Conservation (phyloP, 2,329 filamentous ascomycete genomes). For the Fusarium burgessii region DNA sequence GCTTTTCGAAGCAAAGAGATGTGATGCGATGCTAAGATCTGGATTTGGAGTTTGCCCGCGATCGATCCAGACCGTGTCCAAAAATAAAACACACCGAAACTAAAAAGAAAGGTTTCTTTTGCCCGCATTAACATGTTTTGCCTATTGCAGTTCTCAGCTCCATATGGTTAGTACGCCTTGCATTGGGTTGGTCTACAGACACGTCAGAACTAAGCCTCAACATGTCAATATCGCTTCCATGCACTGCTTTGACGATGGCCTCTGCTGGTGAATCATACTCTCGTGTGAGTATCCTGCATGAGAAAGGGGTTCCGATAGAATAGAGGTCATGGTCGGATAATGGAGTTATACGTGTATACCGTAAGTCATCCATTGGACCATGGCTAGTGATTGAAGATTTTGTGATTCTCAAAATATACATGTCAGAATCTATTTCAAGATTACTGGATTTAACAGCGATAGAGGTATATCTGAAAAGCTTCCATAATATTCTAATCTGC, state of each 20-base stretch:
- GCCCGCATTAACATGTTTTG: background rate
- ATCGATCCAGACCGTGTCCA: slow-evolving; percentile 36
- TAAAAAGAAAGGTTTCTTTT: slow-evolving; percentile 4
- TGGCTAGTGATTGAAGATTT: no score
- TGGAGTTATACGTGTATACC: no score
- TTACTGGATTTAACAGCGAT: no score
- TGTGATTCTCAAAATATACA: no score
- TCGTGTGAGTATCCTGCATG: no score
- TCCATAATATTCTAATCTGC: no score
- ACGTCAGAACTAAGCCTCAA: slow-evolving; percentile 36
- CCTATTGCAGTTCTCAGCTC: background rate
- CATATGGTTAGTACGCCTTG: slow-evolving; percentile 4
- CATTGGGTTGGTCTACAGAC: slow-evolving; percentile 27
- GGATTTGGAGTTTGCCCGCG: background rate
- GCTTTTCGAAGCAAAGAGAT: slow-evolving; percentile 3
- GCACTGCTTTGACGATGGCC: slow-evolving; percentile 9
- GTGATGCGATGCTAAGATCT: slow-evolving; percentile 24
- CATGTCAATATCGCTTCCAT: slow-evolving; percentile 35
- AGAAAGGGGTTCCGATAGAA: no score
- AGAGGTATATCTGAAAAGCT: no score
- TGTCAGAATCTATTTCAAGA: no score
- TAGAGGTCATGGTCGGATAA: no score
- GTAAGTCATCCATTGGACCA: no score
- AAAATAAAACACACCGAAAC: slow-evolving; percentile 23
- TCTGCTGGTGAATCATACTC: no score